Percentiles rank a stretch among this genome's conserved stretches.
Evolutionary conservation across 2,329 filamentous ascomycete genomes (phyloP).

Genomic region (Trichoderma gracile): DNA sequence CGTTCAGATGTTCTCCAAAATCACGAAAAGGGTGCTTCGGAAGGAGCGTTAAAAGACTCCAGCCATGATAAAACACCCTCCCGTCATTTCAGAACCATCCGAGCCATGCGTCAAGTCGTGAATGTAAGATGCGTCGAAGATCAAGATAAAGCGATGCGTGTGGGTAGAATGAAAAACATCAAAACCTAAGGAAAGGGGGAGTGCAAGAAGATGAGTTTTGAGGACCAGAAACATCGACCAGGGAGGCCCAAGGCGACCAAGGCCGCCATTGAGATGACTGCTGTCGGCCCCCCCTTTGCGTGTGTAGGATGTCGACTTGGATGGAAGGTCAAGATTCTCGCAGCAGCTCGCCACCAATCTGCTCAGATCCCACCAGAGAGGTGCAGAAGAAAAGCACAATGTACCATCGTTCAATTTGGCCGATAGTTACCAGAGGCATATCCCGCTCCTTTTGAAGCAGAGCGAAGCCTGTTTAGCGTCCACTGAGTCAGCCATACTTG

Average conservation of each 20-base stretch:
- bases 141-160: conserved; percentile 45
- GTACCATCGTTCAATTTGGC: conserved; percentile 37
- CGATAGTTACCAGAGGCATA: conserved; percentile 45
- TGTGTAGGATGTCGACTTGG: conserved; percentile 33
- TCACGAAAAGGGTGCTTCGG: conserved; percentile 24
- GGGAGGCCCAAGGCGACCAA: not conserved
- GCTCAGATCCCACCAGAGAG: conserved; percentile 25
- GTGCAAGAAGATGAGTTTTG: conserved; percentile 30
- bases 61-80: conserved; percentile 4
- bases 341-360: conserved; percentile 22
- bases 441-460: conserved; percentile 70
- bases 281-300: conserved; percentile 13
- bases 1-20: conserved; percentile 39
- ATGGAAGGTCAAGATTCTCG: conserved; percentile 29
- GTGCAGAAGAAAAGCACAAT: conserved; percentile 27
- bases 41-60: conserved; percentile 11
- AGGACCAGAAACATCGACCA: conserved; percentile 28
- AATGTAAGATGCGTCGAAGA: conserved; percentile 44
- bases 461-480: conserved; percentile 82
- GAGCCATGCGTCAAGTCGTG: conserved; percentile 44
- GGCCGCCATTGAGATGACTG: not conserved
- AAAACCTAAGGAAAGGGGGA: conserved; percentile 27
- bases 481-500: conserved; percentile 79
- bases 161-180: conserved; percentile 31
- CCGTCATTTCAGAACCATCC: conserved; percentile 36